phyloP scores from a whole-genome alignment of 2,329 filamentous ascomycete species.

The Lecanicillium sp. region DNA sequence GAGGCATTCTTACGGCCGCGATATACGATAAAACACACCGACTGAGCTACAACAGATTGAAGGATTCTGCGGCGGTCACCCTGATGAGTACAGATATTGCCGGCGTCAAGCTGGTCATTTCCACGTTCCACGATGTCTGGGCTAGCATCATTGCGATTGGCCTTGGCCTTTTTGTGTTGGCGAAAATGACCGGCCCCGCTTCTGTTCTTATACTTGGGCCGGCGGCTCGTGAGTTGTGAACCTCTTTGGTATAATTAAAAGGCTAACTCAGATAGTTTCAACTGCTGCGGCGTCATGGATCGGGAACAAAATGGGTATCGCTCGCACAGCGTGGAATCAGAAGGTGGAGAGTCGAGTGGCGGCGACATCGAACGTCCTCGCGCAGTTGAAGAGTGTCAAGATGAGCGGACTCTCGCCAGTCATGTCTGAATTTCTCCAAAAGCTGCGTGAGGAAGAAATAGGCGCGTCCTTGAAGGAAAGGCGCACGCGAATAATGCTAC shows the following conservation, averaged over 20 bases:
- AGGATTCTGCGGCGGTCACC: constrained; percentile 6
- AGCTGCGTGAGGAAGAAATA: neutral
- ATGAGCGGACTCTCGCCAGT: neutral
- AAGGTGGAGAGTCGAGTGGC: neutral
- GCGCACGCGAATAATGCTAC: neutral
- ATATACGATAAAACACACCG: constrained; percentile 7
- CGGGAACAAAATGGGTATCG: neutral
- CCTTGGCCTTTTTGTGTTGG: constrained; percentile 7
- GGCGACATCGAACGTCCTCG: constrained; percentile 1
- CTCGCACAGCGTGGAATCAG: neutral
- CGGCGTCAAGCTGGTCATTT: constrained; percentile 3
- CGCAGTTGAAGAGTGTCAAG: constrained; percentile 1
- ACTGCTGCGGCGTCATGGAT: neutral
- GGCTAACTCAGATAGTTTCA: neutral
- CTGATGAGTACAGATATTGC: constrained; percentile 9
- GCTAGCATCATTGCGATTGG: constrained; percentile 4
- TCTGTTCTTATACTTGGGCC: constrained; percentile 5
- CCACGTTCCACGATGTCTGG: constrained; percentile 7
- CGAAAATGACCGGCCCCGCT: constrained; percentile 4
- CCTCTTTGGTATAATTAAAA: too few relatives aligned
- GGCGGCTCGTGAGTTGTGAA: constrained; percentile 2
- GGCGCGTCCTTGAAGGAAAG: neutral
- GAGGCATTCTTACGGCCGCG: constrained; percentile 6
- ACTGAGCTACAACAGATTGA: constrained; percentile 4
- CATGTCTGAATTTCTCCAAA: neutral